phyloP scores from a whole-genome alignment of 2,329 filamentous ascomycete genomes.

The Fusarium torulosum region DNA sequence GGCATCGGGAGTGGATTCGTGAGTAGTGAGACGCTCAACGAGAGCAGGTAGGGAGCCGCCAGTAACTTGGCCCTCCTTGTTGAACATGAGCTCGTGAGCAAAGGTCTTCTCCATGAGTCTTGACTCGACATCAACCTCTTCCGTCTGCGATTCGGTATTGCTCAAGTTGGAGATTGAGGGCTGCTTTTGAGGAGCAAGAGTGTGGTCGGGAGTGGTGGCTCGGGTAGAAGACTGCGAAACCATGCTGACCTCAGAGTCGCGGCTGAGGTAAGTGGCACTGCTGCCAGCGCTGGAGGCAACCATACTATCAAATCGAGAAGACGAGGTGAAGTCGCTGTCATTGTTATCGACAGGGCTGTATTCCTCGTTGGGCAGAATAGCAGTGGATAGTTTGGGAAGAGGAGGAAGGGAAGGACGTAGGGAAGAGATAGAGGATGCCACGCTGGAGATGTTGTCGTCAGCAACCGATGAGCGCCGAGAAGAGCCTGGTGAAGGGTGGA shows the following conservation, averaged over 20 bases:
- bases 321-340: slow-evolving; percentile 63
- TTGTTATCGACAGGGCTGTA: slow-evolving; percentile 63
- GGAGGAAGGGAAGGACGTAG: slow-evolving; percentile 65
- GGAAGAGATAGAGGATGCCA: slow-evolving; percentile 62
- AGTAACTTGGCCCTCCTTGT: slow-evolving; percentile 94
- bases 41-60: slow-evolving; percentile 91
- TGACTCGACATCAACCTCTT: slow-evolving; percentile 83
- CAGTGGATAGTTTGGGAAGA: slow-evolving; percentile 69
- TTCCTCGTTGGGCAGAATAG: slow-evolving; percentile 61
- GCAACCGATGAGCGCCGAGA: slow-evolving; percentile 60
- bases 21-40: slow-evolving; percentile 93
- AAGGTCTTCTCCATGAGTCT: slow-evolving; percentile 92
- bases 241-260: slow-evolving; percentile 84
- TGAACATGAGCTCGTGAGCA: slow-evolving; percentile 90
- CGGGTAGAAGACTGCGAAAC: slow-evolving; percentile 86
- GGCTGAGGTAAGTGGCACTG: slow-evolving; percentile 81
- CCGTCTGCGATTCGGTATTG: slow-evolving; percentile 72
- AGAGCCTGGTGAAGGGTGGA: slow-evolving; percentile 52
- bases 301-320: slow-evolving; percentile 75
- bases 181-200: slow-evolving; percentile 66
- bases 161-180: slow-evolving; percentile 78
- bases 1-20: slow-evolving; percentile 91
- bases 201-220: slow-evolving; percentile 84
- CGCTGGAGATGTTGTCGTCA: slow-evolving; percentile 58
- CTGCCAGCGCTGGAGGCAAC: slow-evolving; percentile 82